Base-by-base conservation (phyloP, 441 rosid species). In the Syzygium malaccense region DNA sequence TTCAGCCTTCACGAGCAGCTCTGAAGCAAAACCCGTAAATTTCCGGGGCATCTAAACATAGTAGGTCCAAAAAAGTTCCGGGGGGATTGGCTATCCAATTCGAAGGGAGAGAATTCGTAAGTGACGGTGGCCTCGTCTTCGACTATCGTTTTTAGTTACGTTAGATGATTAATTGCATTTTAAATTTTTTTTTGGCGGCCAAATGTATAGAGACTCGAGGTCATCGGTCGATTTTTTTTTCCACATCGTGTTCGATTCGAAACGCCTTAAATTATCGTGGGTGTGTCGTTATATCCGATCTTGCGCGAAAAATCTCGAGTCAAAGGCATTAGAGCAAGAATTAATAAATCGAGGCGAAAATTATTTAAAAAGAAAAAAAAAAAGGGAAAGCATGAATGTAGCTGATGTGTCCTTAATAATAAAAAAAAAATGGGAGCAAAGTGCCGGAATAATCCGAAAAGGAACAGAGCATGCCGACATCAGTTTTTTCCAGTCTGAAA, bases 11-110 rank as follows among this genome's bases (percentile, higher is more conserved):
- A 53, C 2, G 23, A 13, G 32, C 85, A 90, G 93, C 93, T 94
- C 91, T 93, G 92, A 79, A 88, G 18, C 66, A 41, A 45, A 57
- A 87, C 14, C 83, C n/a, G n/a, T n/a, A n/a, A n/a, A n/a, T n/a
- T n/a, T n/a, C n/a, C n/a, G n/a, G n/a, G 41, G 41, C 41, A 37
- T 37, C 41, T 37, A 37, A 37, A 37, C 41, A 37, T 37, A 37
- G 41, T 37, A 37, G 41, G 41, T 37, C 41, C 41, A 37, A 37
- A 37, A 37, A 37, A 37, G 41, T 37, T 37, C 41, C 41, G 4
- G 41, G 41, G 4, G 41, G 41, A 37, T 37, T 37, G 41, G 41
- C 41, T 37, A 37, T 37, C 41, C 41, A 37, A 37, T 37, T 37
- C 41, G 41, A 37, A 37, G 41, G 41, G 41, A 37, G 41, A 37